Conservation (phyloP, 495 filamentous ascomycete species). For the Darksidea phi region DNA sequence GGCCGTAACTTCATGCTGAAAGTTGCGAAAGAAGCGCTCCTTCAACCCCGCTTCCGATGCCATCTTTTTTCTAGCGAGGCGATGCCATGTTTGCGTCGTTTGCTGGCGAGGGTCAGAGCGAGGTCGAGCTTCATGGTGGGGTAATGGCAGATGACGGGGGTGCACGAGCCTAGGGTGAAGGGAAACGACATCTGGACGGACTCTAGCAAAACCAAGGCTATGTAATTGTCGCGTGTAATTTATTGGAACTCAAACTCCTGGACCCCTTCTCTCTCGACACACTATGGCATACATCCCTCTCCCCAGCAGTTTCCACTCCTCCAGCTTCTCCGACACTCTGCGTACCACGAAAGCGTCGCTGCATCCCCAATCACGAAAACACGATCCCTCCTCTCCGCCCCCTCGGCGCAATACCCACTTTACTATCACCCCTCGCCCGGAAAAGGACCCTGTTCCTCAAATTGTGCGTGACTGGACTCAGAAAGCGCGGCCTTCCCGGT, state of each 20-base stretch:
- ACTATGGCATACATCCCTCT: neutral
- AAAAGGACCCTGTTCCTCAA: neutral
- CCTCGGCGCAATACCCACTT: neutral
- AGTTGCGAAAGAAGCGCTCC: conserved; percentile 75
- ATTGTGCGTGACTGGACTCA: neutral
- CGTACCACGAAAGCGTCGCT: neutral
- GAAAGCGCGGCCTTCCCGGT: neutral
- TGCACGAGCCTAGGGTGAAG: too few relatives aligned
- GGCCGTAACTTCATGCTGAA: conserved; percentile 69
- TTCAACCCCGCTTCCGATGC: conserved; percentile 55
- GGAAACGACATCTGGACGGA: too few relatives aligned
- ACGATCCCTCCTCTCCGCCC: neutral
- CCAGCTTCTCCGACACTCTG: neutral
- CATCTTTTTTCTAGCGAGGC: neutral
- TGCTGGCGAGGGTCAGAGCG: too few relatives aligned
- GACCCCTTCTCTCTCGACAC: neutral
- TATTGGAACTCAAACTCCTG: neutral
- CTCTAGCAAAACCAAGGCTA: too few relatives aligned
- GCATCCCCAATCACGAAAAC: neutral
- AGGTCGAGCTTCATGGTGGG: too few relatives aligned
- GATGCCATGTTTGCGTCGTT: too few relatives aligned
- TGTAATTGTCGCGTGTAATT: too few relatives aligned
- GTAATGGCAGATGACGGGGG: too few relatives aligned
- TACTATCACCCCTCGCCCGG: neutral
- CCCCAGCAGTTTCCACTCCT: neutral